These are phyloP conservation scores for Fusarium torulosum DNA, from an alignment of 2,329 filamentous ascomycete genomes.

Conservation along the genomic window DNA sequence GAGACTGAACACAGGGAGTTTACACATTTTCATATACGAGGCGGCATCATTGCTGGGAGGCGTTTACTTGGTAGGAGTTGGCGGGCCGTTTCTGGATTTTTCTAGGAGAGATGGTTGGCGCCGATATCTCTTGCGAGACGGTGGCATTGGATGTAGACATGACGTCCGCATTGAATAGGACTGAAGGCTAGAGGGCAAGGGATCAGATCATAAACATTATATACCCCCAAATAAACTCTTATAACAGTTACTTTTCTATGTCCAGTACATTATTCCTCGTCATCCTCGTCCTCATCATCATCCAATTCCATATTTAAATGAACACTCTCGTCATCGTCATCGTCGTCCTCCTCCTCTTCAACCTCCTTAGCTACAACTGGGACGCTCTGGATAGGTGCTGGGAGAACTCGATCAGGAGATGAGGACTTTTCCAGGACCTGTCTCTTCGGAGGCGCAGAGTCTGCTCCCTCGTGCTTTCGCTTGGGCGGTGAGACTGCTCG, in stretches of 20 bases:
- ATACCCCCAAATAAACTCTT: constrained; percentile 37
- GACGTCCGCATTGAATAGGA: constrained; percentile 36
- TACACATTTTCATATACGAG: constrained; percentile 17
- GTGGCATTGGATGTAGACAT: constrained; percentile 37
- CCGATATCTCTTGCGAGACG: constrained; percentile 8
- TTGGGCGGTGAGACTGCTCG: constrained; percentile 52
- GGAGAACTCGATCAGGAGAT: constrained; percentile 37
- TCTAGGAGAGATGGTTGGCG: constrained; percentile 8
- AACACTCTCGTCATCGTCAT: constrained; percentile 66
- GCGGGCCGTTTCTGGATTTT: constrained; percentile 25
- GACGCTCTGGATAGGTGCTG: constrained; percentile 31
- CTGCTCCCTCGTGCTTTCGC: constrained; percentile 56
- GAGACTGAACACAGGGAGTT: constrained; percentile 70
- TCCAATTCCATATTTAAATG: constrained; percentile 72
- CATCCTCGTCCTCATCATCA: constrained; percentile 61
- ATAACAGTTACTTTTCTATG: constrained; percentile 21
- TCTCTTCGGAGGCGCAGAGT: constrained; percentile 55
- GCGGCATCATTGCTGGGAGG: constrained; percentile 23
- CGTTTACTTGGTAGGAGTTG: constrained; percentile 42
- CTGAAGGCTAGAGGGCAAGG: constrained; percentile 32
- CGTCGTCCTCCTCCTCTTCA: constrained; percentile 53
- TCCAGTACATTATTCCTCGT: constrained; percentile 25
- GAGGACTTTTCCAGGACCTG: constrained; percentile 55
- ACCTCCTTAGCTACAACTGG: constrained; percentile 46
- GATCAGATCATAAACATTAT: constrained; percentile 35